phyloP scores from a whole-genome alignment of 2,329 filamentous ascomycete genomes.

The Fusarium guadeloupense region DNA sequence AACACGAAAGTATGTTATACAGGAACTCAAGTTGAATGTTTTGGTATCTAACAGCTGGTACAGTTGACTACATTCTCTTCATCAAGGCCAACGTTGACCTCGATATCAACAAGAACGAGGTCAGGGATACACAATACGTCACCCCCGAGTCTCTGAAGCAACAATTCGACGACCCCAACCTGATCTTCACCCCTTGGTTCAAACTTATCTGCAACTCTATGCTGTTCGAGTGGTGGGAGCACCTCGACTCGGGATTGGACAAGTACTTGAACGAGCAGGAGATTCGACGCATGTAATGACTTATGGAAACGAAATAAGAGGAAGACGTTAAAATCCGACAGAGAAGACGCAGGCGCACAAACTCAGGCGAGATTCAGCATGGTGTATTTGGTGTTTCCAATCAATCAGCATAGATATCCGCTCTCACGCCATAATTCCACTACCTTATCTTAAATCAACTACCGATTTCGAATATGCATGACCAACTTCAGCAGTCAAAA shows the following conservation, averaged over 20 bases:
- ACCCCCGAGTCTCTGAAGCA: slow-evolving; percentile 81
- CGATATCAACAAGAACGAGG: slow-evolving; percentile 86
- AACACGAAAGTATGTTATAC: slow-evolving; percentile 96
- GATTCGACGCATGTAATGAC: slow-evolving; percentile 79
- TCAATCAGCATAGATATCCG: slow-evolving; percentile 45
- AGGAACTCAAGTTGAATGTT: not conserved
- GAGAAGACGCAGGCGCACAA: not conserved
- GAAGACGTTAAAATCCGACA: slow-evolving; percentile 8
- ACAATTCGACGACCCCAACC: slow-evolving; percentile 81
- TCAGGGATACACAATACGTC: slow-evolving; percentile 85
- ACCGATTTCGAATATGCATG: not conserved
- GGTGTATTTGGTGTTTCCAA: slow-evolving; percentile 28
- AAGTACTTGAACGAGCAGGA: slow-evolving; percentile 86
- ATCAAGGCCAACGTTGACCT: slow-evolving; percentile 94
- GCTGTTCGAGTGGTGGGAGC: slow-evolving; percentile 97
- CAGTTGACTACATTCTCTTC: slow-evolving; percentile 98
- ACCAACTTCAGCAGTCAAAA: not conserved
- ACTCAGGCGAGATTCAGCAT: slow-evolving; percentile 5
- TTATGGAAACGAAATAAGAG: slow-evolving; percentile 5
- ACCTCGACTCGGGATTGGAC: slow-evolving; percentile 81
- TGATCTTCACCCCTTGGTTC: slow-evolving; percentile 98
- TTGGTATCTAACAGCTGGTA: slow-evolving; percentile 26
- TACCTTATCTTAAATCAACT: slow-evolving; percentile 24
- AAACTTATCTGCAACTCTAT: slow-evolving; percentile 98
- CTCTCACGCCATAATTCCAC: slow-evolving; percentile 36